Conservation (phyloP, 306 rosid species). For the Lotus japonicus region DNA sequence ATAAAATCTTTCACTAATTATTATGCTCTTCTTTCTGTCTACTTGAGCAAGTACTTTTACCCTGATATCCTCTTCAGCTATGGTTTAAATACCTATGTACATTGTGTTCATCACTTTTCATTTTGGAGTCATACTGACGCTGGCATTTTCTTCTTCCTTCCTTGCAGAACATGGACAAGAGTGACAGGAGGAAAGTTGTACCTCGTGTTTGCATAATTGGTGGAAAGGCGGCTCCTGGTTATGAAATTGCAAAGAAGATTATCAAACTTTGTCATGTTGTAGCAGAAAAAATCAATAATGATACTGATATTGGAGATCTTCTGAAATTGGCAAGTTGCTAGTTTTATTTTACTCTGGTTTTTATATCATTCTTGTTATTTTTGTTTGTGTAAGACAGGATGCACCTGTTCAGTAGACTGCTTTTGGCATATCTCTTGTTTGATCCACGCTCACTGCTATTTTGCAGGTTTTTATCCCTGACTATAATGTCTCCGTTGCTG, state of each 20-base stretch:
- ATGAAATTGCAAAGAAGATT: constrained; percentile 63
- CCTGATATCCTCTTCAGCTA: not conserved
- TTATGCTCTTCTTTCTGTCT: not conserved
- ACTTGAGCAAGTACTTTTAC: constrained; percentile 1
- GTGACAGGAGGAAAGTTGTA: constrained; percentile 52
- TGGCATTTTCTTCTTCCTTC: constrained; percentile 5
- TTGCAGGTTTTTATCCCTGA: constrained; percentile 69
- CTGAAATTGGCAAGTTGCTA: constrained; percentile 42
- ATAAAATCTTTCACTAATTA: constrained; percentile 2
- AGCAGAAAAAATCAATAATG: constrained; percentile 57
- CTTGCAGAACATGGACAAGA: constrained; percentile 53
- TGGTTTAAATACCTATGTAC: not conserved
- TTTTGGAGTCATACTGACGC: constrained; percentile 5
- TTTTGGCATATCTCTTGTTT: constrained; percentile 1
- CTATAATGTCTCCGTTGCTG: constrained; percentile 73
- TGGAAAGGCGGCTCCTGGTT: constrained; percentile 82
- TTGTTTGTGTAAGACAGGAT: not conserved
- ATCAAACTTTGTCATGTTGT: constrained; percentile 68
- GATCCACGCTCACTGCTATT: constrained; percentile 17
- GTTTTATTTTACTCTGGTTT: not conserved
- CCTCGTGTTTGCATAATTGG: constrained; percentile 79
- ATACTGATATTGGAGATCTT: constrained; percentile 60
- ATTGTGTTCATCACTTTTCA: constrained; percentile 4
- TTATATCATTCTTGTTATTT: constrained; percentile 8
- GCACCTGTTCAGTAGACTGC: not conserved